These are phyloP conservation scores for Lanzia echinophila DNA, from an alignment of 2,329 filamentous ascomycete genomes.

Conservation along the genomic window DNA sequence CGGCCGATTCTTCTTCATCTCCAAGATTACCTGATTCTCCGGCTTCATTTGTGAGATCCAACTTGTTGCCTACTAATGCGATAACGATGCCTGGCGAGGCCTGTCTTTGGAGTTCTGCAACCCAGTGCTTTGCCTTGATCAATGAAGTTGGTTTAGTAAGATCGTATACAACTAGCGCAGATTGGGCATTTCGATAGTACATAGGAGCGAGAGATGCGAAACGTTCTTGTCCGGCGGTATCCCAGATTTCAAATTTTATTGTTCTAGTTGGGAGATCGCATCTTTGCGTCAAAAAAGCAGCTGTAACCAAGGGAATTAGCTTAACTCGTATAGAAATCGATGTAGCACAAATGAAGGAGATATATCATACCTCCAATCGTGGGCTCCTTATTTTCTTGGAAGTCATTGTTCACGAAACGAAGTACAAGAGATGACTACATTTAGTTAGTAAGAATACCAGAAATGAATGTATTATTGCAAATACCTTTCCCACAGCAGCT, in stretches of 20 bases:
- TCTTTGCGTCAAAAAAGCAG: constrained; percentile 97
- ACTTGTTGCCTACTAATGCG: constrained; percentile 92
- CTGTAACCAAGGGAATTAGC: constrained; percentile 39
- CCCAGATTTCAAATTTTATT: constrained; percentile 95
- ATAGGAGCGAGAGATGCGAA: constrained; percentile 95
- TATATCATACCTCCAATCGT: constrained; percentile 80
- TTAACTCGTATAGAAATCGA: background rate
- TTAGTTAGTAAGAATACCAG: constrained; percentile 12
- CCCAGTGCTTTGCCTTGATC: constrained; percentile 97
- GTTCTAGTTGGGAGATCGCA: constrained; percentile 90
- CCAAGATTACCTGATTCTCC: constrained; percentile 42
- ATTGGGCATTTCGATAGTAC: constrained; percentile 99
- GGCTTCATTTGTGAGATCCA: constrained; percentile 70
- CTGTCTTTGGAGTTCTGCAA: constrained; percentile 93
- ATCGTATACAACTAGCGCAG: constrained; percentile 96
- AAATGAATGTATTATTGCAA: background rate
- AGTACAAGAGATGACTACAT: constrained; percentile 86
- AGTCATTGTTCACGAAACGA: constrained; percentile 99
- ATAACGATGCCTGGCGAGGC: constrained; percentile 96
- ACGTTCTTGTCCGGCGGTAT: constrained; percentile 95
- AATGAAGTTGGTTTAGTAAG: constrained; percentile 94
- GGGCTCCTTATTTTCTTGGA: constrained; percentile 99
- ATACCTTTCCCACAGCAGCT: constrained; percentile 95
- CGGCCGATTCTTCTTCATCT: constrained; percentile 39
- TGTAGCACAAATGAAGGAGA: background rate